These are phyloP conservation scores for Candolleomyces aberdarensis DNA, from an alignment of 768 basidiomycete species.

Conservation along the genomic window DNA sequence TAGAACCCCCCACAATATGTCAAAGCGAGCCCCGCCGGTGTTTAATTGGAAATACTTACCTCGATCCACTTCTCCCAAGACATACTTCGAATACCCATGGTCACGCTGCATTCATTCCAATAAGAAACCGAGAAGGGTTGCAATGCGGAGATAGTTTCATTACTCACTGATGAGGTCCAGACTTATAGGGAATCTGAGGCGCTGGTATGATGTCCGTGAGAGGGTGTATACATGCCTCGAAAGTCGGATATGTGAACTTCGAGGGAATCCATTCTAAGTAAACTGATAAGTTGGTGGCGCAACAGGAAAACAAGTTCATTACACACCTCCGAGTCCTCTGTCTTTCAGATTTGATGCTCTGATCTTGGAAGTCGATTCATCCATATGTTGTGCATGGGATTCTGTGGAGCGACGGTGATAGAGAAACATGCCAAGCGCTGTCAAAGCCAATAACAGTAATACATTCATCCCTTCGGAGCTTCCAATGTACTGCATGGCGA, in stretches of 20 bases:
- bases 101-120: slow-evolving; percentile 41
- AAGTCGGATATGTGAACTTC: slow-evolving; percentile 47
- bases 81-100: slow-evolving; percentile 69
- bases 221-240: slow-evolving; percentile 38
- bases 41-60: slow-evolving; percentile 29
- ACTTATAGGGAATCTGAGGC: slow-evolving; percentile 63
- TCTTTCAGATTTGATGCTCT: neutral
- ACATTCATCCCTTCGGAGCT: neutral
- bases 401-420: neutral
- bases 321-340: neutral
- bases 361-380: too few relatives aligned
- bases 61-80: slow-evolving; percentile 73
- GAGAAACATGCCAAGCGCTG: neutral
- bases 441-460: neutral
- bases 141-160: neutral
- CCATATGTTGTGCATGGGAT: neutral
- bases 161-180: slow-evolving; percentile 61
- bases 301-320: neutral
- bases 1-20: slow-evolving; percentile 16
- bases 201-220: slow-evolving; percentile 50
- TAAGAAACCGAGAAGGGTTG: neutral
- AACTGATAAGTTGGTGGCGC: neutral
- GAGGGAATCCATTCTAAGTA: slow-evolving; percentile 51
- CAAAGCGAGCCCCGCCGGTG: neutral
- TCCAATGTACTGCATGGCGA: neutral